Evolutionary conservation across 2,329 filamentous ascomycete species (phyloP), one percentile per base, ranked within the genome.

Genomic region (Alternaria sp.): DNA sequence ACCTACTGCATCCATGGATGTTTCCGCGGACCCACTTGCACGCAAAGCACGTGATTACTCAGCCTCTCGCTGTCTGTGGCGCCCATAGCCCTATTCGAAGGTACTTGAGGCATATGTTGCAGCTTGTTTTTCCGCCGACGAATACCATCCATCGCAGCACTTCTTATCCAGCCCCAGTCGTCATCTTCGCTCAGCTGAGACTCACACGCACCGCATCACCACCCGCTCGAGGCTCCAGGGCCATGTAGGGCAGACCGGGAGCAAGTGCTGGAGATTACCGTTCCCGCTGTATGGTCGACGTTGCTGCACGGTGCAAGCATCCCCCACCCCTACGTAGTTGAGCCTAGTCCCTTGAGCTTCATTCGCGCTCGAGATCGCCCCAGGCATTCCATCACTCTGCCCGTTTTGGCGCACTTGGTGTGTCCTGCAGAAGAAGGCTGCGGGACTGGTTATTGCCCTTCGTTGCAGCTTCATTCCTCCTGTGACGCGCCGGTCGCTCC

Each of bases 271-370:
- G 49, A 57, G 54, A 66, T 46, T 61, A 21, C 45, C 45, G 58
- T 57, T 50, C 64, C 61, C 62, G 56, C 51, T 62, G 21, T 40
- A 57, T 46, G 52, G 59, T 57, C 30, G 40, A 47, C 47, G 49
- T 28, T 51, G 56, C 56, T 51, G 62, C 55, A 62, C 55, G 59
- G 61, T 64, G 65, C 65, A 58, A 60, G 66, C 64, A 43, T 50
- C 57, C 64, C 65, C 64, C 63, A 66, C 62, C 62, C 62, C 65
- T 62, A 66, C 68, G 61, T 64, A 63, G 51, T 62, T 59, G 59
- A 61, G 62, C 55, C 64, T 69, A 67, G 62, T 66, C 54, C 56
- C 51, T 66, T 51, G 64, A 72, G 72, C 72, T 74, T 69, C 70
- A 66, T 64, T 62, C 62, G 64, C 66, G 51, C 63, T 66, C 46